phyloP scores from a whole-genome alignment of 257 asterid species.

The Scutellaria barbata region DNA sequence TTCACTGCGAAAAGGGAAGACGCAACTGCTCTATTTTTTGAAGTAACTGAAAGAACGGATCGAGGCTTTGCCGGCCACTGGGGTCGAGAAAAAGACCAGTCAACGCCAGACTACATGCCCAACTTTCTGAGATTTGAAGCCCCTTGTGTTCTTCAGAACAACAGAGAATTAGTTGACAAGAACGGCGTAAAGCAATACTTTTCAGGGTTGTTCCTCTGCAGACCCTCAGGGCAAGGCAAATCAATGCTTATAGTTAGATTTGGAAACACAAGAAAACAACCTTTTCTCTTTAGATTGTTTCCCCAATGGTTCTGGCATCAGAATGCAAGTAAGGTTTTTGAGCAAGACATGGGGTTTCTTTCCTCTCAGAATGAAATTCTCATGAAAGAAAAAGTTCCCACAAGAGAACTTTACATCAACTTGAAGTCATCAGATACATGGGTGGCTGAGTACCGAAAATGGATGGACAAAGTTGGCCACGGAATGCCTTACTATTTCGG shows the following conservation, averaged over 20 bases:
- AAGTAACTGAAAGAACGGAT: conserved; percentile 72
- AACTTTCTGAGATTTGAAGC: conserved; percentile 75
- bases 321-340: conserved; percentile 89
- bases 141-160: conserved; percentile 86
- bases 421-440: conserved; percentile 83
- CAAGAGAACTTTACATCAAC: conserved; percentile 71
- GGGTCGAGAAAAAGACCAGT: conserved; percentile 70
- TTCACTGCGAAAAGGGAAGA: conserved; percentile 86
- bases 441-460: conserved; percentile 83
- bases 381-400: conserved; percentile 81
- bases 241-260: conserved; percentile 95
- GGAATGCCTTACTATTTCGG: conserved; percentile 97
- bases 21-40: conserved; percentile 69
- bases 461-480: conserved; percentile 97
- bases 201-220: conserved; percentile 77
- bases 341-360: conserved; percentile 98
- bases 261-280: conserved; percentile 64
- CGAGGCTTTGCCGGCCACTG: conserved; percentile 93
- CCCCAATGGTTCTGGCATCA: conserved; percentile 88
- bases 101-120: conserved; percentile 53
- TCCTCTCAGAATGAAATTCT: conserved; percentile 91
- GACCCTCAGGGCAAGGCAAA: conserved; percentile 95
- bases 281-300: conserved; percentile 51
- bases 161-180: conserved; percentile 61
- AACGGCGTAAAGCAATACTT: conserved; percentile 67